Conservation (phyloP, 1,284 basidiomycete genomes). For the Sphagnurus paluster region DNA sequence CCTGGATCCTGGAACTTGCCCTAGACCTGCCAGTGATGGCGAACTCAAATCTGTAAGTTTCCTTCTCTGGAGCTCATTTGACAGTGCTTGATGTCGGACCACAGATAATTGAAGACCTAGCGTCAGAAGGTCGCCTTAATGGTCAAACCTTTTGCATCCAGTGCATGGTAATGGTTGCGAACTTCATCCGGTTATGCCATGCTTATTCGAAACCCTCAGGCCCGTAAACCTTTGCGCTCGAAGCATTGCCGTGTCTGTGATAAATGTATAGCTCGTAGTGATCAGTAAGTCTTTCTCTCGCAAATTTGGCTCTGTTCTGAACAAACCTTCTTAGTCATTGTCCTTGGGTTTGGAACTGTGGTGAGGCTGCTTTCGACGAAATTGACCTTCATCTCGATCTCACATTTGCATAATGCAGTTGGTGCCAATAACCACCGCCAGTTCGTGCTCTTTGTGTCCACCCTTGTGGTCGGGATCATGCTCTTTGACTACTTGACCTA, state of each 20-base stretch:
- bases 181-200: neutral
- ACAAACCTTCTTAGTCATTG: constrained; percentile 67
- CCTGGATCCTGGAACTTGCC: constrained; percentile 89
- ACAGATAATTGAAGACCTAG: constrained; percentile 87
- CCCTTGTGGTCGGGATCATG: constrained; percentile 80
- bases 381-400: neutral
- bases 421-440: constrained; percentile 95
- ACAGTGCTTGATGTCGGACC: neutral
- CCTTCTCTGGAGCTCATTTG: constrained; percentile 6
- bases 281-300: constrained; percentile 67
- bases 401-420: constrained; percentile 47
- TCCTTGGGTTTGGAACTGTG: constrained; percentile 99
- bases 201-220: constrained; percentile 40
- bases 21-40: constrained; percentile 73
- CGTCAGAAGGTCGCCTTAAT: constrained; percentile 85
- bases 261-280: constrained; percentile 85
- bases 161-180: constrained; percentile 73
- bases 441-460: constrained; percentile 87
- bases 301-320: constrained; percentile 8
- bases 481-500: constrained; percentile 84
- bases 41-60: constrained; percentile 79
- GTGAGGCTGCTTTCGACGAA: constrained; percentile 45
- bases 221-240: constrained; percentile 88
- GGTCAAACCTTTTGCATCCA: constrained; percentile 95
- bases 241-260: constrained; percentile 96